Conservation (phyloP, 2,329 filamentous ascomycete species). For the Aspergillus thermomutatus region DNA sequence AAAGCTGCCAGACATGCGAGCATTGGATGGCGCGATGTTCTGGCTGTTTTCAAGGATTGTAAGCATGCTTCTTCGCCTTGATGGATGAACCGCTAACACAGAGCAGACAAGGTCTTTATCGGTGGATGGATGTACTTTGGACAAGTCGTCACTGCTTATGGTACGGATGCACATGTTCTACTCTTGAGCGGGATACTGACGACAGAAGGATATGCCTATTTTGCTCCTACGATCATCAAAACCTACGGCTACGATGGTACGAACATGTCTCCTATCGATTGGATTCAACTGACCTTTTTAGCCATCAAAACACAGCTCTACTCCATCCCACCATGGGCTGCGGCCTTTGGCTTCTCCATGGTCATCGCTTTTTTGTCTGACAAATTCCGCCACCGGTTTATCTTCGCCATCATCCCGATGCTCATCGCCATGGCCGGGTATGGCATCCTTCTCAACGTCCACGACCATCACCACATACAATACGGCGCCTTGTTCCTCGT, state of each 20-base stretch:
- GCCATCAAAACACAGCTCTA: constrained; percentile 50
- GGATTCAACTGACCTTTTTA: constrained; percentile 5
- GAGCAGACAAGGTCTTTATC: constrained; percentile 60
- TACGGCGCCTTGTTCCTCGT: constrained; percentile 81
- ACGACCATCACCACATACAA: constrained; percentile 63
- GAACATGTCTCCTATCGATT: constrained; percentile 4
- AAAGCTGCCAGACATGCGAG: constrained; percentile 59
- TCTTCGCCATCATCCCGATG: constrained; percentile 68
- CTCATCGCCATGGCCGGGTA: constrained; percentile 70
- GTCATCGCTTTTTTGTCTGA: constrained; percentile 70
- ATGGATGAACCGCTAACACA: constrained; percentile 11
- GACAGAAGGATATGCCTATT: constrained; percentile 63
- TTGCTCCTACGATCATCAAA: constrained; percentile 67
- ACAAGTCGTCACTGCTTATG: constrained; percentile 70
- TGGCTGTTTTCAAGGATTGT: constrained; percentile 65
- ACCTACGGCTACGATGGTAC: constrained; percentile 58
- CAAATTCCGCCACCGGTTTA: constrained; percentile 67
- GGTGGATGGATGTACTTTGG: constrained; percentile 79
- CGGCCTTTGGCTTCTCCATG: constrained; percentile 75
- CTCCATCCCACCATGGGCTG: constrained; percentile 59
- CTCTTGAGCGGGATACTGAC: not conserved
- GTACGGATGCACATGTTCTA: constrained; percentile 25
- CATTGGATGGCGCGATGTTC: constrained; percentile 58
- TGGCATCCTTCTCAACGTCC: constrained; percentile 66
- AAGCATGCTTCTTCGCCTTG: constrained; percentile 10